These are phyloP conservation scores for Citeromyces nyonsensis DNA, from an alignment of 805 yeast genomes.

Conservation along the genomic window DNA sequence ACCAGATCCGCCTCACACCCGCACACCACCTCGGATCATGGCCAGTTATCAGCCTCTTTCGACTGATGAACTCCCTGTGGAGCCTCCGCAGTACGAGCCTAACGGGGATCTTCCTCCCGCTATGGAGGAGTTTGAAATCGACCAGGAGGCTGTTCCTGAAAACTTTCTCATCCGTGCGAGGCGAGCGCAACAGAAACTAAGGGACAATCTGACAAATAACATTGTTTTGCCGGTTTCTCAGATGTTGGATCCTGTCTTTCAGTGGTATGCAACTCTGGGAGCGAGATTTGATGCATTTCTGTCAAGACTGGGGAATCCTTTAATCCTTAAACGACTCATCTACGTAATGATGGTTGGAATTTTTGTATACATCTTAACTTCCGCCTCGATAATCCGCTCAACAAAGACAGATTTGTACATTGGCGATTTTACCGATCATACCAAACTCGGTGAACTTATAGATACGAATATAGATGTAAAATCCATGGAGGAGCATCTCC, in stretches of 20 bases:
- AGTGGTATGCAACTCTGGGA: conserved; percentile 22
- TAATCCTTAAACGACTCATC: conserved; percentile 62
- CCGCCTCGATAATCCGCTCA: no score
- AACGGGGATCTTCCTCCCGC: conserved; percentile 4
- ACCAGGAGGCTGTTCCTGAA: background rate
- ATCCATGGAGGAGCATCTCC: conserved; percentile 47
- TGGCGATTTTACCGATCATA: conserved; percentile 53
- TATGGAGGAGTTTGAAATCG: conserved; percentile 1
- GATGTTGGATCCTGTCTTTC: conserved; percentile 35
- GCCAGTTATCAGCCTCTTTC: background rate
- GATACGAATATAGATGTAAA: conserved; percentile 35
- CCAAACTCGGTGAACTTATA: conserved; percentile 30
- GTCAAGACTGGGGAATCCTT: conserved; percentile 67
- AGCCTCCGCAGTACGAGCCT: conserved; percentile 1
- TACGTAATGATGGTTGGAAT: conserved; percentile 54
- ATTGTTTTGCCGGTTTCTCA: conserved; percentile 25
- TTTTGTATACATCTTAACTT: conserved; percentile 38
- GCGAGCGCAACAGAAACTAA: conserved; percentile 17
- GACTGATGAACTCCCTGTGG: conserved; percentile 3
- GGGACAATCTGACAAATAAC: conserved; percentile 17
- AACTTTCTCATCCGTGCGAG: conserved; percentile 19
- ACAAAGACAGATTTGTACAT: conserved; percentile 29
- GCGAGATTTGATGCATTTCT: conserved; percentile 40
- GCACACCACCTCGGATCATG: no score
- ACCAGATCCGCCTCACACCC: no score